Conservation (phyloP, 176 grass and related monocot genomes). For the Carex parvula region DNA sequence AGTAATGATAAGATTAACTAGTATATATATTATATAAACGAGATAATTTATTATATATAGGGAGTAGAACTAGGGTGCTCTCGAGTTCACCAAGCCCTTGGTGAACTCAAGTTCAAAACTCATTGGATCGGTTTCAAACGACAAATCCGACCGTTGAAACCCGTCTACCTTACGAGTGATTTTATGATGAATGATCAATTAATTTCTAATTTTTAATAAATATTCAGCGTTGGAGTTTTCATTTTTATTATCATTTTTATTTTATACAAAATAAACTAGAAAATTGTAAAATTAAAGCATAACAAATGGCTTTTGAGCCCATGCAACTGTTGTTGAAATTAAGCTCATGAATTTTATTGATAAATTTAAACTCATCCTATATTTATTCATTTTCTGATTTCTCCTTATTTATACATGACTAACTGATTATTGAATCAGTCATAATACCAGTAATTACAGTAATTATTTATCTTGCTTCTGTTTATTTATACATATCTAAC, state of each 20-base stretch:
- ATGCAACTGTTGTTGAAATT: not conserved
- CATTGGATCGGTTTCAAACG: too few species aligned
- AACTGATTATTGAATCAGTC: not conserved
- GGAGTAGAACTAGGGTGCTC: too few species aligned
- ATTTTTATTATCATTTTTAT: too few species aligned
- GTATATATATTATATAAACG: not conserved
- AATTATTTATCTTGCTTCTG: conserved; percentile 1
- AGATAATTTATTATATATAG: not conserved
- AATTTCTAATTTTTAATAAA: too few species aligned
- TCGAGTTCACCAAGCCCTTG: too few species aligned
- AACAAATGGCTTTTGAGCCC: not conserved
- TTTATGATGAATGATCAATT: too few species aligned
- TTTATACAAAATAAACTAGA: not conserved
- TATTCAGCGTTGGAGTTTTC: too few species aligned
- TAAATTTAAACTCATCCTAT: not conserved
- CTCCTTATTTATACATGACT: not conserved
- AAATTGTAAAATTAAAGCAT: not conserved
- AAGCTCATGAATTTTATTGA: too few species aligned
- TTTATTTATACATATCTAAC: not conserved
- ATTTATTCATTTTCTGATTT: not conserved
- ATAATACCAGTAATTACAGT: not conserved
- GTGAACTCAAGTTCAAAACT: too few species aligned
- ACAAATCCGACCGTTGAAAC: too few species aligned
- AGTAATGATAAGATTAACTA: not conserved
- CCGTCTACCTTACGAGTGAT: too few species aligned